phyloP scores from a whole-genome alignment of 345 rosid species.

The Corchorus olitorius region DNA sequence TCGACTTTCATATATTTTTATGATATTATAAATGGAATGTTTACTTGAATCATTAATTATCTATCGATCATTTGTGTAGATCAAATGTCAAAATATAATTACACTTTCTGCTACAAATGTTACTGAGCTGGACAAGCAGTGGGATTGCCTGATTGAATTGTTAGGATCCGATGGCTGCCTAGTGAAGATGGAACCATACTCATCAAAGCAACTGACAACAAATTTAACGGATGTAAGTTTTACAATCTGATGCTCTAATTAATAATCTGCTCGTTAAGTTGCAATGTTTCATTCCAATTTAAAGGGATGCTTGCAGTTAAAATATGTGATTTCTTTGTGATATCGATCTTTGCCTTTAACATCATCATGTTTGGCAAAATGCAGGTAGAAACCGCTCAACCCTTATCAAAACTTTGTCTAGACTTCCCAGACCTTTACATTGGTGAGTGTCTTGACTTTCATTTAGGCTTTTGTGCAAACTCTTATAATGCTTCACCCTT shows the following conservation, averaged over 20 bases:
- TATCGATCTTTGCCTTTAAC: slow-evolving; percentile 3
- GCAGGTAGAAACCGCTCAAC: slow-evolving; percentile 86
- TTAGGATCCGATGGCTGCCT: slow-evolving; percentile 50
- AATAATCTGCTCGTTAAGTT: not conserved
- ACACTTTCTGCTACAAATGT: slow-evolving; percentile 74
- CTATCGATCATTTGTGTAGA: slow-evolving; percentile 42
- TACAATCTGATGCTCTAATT: not conserved
- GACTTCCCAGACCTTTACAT: slow-evolving; percentile 86
- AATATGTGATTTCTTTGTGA: not conserved
- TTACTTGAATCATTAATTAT: slow-evolving; percentile 1
- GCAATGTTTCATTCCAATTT: not conserved
- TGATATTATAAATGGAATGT: not conserved
- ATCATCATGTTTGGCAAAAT: slow-evolving; percentile 16
- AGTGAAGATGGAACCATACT: slow-evolving; percentile 52
- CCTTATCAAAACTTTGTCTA: slow-evolving; percentile 75
- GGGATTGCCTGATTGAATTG: slow-evolving; percentile 78
- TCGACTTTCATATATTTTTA: not conserved
- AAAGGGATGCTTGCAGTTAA: not conserved
- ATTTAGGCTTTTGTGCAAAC: not conserved
- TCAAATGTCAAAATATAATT: slow-evolving; percentile 80
- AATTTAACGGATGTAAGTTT: slow-evolving; percentile 67
- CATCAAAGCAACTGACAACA: slow-evolving; percentile 51
- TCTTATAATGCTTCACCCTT: slow-evolving; percentile 4
- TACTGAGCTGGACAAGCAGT: slow-evolving; percentile 73
- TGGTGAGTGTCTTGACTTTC: slow-evolving; percentile 42